Evolutionary conservation across 1,284 basidiomycete genomes (phyloP).

Genomic region (Sporisorium sorghi): DNA sequence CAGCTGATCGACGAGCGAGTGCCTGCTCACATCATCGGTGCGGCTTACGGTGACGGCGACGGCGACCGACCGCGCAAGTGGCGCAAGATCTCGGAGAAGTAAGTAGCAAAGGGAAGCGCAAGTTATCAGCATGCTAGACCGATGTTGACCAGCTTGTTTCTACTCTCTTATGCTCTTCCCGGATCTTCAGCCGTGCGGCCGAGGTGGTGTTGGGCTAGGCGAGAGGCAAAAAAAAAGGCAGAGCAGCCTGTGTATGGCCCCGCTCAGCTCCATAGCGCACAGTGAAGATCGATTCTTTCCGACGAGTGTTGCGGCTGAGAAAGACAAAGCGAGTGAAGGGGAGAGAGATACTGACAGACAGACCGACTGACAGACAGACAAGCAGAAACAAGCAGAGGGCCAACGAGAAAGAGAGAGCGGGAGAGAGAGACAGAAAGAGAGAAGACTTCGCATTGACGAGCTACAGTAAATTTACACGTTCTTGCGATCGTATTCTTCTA

Average conservation of each 20-base stretch:
- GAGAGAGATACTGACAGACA: too few relatives aligned
- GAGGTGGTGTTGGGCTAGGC: too few relatives aligned
- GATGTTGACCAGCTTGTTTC: not conserved
- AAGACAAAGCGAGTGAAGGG: too few relatives aligned
- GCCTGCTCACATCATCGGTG: not conserved
- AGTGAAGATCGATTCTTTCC: too few relatives aligned
- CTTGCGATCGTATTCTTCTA: too few relatives aligned
- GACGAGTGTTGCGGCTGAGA: too few relatives aligned
- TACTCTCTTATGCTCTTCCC: not conserved
- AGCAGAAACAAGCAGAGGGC: not conserved
- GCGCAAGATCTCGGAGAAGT: slow-evolving; percentile 12
- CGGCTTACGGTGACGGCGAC: not conserved
- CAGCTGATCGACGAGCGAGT: not conserved
- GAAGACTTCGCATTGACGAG: not conserved
- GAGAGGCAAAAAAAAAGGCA: too few relatives aligned
- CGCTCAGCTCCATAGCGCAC: too few relatives aligned
- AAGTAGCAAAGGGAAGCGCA: not conserved
- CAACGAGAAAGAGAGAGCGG: not conserved
- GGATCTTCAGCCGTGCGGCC: not conserved
- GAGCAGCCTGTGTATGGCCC: too few relatives aligned
- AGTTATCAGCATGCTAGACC: too few relatives aligned
- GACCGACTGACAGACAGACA: too few relatives aligned
- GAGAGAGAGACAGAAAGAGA: not conserved
- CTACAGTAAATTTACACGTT: too few relatives aligned
- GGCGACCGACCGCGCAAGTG: slow-evolving; percentile 13